Base-by-base conservation (phyloP, 2,329 filamentous ascomycete species). In the Alternaria sp. region DNA sequence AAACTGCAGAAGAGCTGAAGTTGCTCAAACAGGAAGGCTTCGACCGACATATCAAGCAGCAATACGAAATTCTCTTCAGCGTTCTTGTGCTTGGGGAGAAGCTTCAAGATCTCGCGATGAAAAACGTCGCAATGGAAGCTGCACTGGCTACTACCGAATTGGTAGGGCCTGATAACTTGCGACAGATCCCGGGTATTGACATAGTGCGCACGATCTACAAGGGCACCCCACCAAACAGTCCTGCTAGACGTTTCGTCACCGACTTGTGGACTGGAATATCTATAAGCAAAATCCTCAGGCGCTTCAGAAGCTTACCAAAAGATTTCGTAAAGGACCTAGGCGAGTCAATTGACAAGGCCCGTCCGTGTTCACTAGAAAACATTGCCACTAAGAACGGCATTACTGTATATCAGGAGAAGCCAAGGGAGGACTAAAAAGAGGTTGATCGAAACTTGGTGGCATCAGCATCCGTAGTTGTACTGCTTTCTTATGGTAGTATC, bases 251-350 rank as follows among this genome's bases (percentile, higher is more conserved):
- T 24, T 23, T 41, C 5, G 39, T 41, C 5, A 41, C 21, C 5
- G 39, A 41, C 39, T 2, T 6, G 11, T 26, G 39, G 21, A 41
- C 23, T 14, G 21, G 3, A 2, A 0, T 13, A 3, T 3, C 21
- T 23, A 26, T 41, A 10, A 8, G 11, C 2, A 2, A 0, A 2
- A 26, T 24, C 4, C 24, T 26, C 39, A 7, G 9, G 23, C 5
- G 3, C 21, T 1, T 24, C 11, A 5, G 2, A 6, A 0, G 0
- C 2, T 0, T 41, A 0, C 10, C 13, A 2, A 3, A 26, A 14
- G 39, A 13, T 4, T 41, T 41, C 21, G 10, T 41, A 11, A 2
- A 41, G 14, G 21, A 41, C 39, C 17, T 41, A 1, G 11, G 11
- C 3, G 7, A 41, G 13, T 11, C 10, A 13, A 34, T 34, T 14